Evolutionary conservation across 1,284 basidiomycete species (phyloP), one percentile per base, ranked within the genome.

Genomic region (Violaceomyces palustris): DNA sequence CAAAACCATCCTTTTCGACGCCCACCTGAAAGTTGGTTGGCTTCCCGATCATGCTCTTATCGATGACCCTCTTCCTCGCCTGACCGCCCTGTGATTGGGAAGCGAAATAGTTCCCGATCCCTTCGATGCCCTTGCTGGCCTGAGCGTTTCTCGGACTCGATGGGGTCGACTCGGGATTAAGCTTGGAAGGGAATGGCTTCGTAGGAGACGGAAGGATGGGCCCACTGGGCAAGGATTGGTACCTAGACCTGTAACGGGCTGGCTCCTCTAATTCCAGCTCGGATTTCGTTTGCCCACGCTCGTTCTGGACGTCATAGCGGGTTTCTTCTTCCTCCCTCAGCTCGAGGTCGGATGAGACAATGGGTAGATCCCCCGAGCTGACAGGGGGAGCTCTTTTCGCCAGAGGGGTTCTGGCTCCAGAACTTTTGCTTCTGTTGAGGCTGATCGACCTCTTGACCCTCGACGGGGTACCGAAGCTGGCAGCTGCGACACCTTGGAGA

Each of bases 321-420:
- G n/a, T n/a, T n/a, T n/a, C n/a, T n/a, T n/a, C n/a, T n/a, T n/a
- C n/a, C n/a, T n/a, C n/a, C n/a, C n/a, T n/a, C n/a, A n/a, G n/a
- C 17, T 39, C 37, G 17, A 39, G 37, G 21, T 24, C 37, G 7
- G 37, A 39, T 10, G 12, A 27, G 4, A 24, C 22, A 4, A 10
- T 6, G 9, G 37, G 37, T 19, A 57, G 54, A 30, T 61, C 55
- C 12, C 43, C 50, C 3, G 58, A 61, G 44, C 54, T 57, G 6
- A 61, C 58, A 6, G 58, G 58, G 11, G 58, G 54, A 12, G 58
- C 58, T n/a, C 58, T 46, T 6, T 48, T 41, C 8, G 48, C 48
- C 7, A 61, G 50, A 29, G 37, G 14, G 8, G 44, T 53, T 8
- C 48, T 36, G 29, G 48, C 46, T 1, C 50, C 54, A 3, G 22